Conservation (phyloP, 202 grass and related monocot species). For the Schoenoplectus triqueter region DNA sequence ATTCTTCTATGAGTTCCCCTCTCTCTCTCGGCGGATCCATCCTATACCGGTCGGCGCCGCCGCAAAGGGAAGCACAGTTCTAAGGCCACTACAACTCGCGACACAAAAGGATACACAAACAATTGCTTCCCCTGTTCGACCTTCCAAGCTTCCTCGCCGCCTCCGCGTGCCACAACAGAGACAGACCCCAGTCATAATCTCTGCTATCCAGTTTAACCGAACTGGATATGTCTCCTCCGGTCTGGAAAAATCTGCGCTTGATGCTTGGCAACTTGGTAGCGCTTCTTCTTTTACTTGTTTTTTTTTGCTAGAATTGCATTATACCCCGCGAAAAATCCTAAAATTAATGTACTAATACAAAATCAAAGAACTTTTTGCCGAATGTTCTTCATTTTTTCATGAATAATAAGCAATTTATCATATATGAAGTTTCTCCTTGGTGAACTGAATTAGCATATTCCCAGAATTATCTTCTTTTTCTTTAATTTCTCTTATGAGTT, state of each 20-base stretch:
- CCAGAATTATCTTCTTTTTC: background rate
- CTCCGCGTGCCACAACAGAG: conserved; percentile 19
- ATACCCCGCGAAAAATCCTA: background rate
- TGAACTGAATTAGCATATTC: background rate
- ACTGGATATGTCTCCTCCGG: conserved; percentile 34
- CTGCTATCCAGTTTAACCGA: conserved; percentile 38
- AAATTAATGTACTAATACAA: background rate
- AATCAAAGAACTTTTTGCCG: background rate
- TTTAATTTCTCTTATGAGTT: background rate
- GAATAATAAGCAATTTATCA: background rate
- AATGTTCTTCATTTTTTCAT: conserved; percentile 4
- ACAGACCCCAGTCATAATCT: background rate
- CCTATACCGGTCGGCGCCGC: background rate
- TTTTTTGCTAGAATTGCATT: background rate
- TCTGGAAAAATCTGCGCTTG: conserved; percentile 47
- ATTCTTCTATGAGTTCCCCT: conserved; percentile 44
- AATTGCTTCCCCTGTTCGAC: conserved; percentile 44
- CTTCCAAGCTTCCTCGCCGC: conserved; percentile 46
- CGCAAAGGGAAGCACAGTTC: conserved; percentile 22
- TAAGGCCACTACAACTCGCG: conserved; percentile 27
- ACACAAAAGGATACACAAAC: conserved; percentile 46
- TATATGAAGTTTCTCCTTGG: background rate
- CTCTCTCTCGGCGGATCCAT: conserved; percentile 19
- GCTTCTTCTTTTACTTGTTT: background rate
- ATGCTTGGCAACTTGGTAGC: conserved; percentile 49